Evolutionary conservation across 75 land plant species (phyloP).

Genomic region (Azolla pinnata): DNA sequence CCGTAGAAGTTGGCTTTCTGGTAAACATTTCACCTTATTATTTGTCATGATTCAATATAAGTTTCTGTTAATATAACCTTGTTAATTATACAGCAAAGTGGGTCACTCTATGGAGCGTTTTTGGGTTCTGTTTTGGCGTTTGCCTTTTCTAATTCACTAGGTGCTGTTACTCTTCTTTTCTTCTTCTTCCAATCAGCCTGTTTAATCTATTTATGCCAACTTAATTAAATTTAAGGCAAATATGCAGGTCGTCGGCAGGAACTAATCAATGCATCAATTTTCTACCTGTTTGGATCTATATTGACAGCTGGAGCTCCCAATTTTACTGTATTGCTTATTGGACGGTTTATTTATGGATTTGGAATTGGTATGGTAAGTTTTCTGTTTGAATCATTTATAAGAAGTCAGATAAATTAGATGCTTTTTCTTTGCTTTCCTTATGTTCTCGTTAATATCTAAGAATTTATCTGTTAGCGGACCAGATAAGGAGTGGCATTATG

Average conservation of each 20-base stretch:
- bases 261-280: conserved; percentile 51
- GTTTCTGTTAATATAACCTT: background rate
- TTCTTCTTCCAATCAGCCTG: background rate
- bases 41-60: background rate
- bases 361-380: conserved; percentile 78
- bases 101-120: conserved; percentile 87
- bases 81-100: conserved; percentile 56
- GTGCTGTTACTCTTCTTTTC: conserved; percentile 24
- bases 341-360: conserved; percentile 72
- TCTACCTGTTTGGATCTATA: conserved; percentile 63
- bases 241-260: conserved; percentile 67
- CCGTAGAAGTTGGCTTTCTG: conserved; percentile 81
- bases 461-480: too few relatives aligned
- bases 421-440: too few relatives aligned
- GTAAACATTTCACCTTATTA: conserved; percentile 26
- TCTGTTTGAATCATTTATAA: background rate
- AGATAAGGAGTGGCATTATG: too few relatives aligned
- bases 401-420: too few relatives aligned
- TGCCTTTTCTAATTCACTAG: conserved; percentile 69
- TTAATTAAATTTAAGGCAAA: background rate
- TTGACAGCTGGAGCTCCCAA: conserved; percentile 48
- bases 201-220: background rate
- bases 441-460: too few relatives aligned
- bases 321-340: conserved; percentile 45
- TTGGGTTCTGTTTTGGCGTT: conserved; percentile 84